Evolutionary conservation across 2,329 filamentous ascomycete species (phyloP), one percentile per base, ranked within the genome.

Genomic region (Nemania sp.): DNA sequence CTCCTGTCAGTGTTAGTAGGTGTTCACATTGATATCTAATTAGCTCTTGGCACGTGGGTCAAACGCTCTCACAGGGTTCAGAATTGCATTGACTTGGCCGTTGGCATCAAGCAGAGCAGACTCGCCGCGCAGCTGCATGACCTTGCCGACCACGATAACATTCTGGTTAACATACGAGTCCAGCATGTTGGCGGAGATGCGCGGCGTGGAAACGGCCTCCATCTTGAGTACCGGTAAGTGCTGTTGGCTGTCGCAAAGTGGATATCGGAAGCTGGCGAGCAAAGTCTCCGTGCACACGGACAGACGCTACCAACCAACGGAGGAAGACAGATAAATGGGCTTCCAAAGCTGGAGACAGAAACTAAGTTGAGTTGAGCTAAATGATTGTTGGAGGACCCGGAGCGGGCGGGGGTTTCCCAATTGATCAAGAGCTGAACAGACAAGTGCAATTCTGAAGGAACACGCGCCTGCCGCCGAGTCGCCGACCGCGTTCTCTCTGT

Each of bases 131-230:
- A 97, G 79, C 66, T 94, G 86, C 3, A 83, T 82, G 41, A 97
- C 91, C 66, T 88, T 91, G 66, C 94, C 94, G 5, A 96, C 80
- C 50, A 97, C 79, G 64, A 91, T 91, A 59, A 97, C 89, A 58
- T 89, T 89, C 61, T 83, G 81, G 62, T 80, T 79, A 61, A 86
- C 79, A 75, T 92, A 96, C 67, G 80, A 80, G 69, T 91, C 84
- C 53, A 97, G 87, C 73, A 93, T 89, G 34, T 80, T 76, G 48
- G 89, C 88, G 42, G 89, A 90, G 70, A 97, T 84, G 72, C 94
- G 91, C 24, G 94, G 93, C 43, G 91, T 83, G 22, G 80, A 79
- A 55, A 77, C 86, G 65, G 86, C 76, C 68, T 92, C 80, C 89
- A 93, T 93, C 60, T 54, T 75, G 20, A n/a, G 45, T 17, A 37